phyloP scores from a whole-genome alignment of 2,329 filamentous ascomycete species.

The Aspergillus novoparasiticus region DNA sequence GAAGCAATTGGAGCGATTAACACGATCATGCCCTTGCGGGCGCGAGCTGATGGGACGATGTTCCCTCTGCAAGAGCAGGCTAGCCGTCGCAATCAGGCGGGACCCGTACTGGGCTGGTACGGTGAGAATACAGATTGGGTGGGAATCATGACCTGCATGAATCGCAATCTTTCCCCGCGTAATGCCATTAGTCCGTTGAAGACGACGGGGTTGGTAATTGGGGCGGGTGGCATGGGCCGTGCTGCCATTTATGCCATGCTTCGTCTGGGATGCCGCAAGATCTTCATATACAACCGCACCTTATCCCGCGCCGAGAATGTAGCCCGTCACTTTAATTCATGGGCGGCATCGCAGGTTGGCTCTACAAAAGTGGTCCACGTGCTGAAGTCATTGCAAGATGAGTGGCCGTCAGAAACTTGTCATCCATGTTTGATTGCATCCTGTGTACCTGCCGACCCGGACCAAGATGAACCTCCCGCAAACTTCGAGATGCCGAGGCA shows the following conservation, averaged over 20 bases:
- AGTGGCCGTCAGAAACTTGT: constrained; percentile 66
- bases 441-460: constrained; percentile 72
- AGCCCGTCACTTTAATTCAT: constrained; percentile 68
- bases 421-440: constrained; percentile 74
- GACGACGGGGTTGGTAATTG: constrained; percentile 57
- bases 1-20: constrained; percentile 50
- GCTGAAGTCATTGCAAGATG: constrained; percentile 58
- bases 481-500: constrained; percentile 69
- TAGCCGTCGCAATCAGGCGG: constrained; percentile 45
- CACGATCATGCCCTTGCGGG: constrained; percentile 47
- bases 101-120: constrained; percentile 45
- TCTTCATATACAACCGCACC: constrained; percentile 75
- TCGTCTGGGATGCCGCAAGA: constrained; percentile 73
- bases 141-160: constrained; percentile 46
- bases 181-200: constrained; percentile 57
- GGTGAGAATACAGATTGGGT: constrained; percentile 50
- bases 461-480: constrained; percentile 65
- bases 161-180: constrained; percentile 45
- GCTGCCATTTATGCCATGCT: constrained; percentile 78
- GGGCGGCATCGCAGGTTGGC: constrained; percentile 43
- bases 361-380: constrained; percentile 50
- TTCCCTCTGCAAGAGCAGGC: constrained; percentile 43
- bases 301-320: constrained; percentile 66
- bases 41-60: constrained; percentile 37
- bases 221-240: constrained; percentile 74